Base-by-base conservation (phyloP, 108 stramenopile genomes). In the Chaetoceros muelleri region DNA sequence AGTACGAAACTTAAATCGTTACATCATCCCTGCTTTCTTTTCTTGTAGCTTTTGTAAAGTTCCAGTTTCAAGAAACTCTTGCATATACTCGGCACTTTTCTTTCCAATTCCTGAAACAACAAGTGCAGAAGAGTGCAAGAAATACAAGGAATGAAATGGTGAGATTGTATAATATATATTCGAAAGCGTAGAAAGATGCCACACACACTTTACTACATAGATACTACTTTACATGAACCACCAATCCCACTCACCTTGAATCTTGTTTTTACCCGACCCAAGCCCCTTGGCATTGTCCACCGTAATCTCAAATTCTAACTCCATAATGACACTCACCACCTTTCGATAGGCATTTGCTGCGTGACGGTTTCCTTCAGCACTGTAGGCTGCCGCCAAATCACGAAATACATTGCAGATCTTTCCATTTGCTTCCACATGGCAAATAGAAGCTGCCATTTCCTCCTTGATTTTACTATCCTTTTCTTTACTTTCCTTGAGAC, bases 41-140 rank as follows among this genome's bases (percentile, higher is more conserved):
- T 86, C 85, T 48, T 84, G 81, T 5, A 90, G 69, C 52, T 90
- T 90, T 47, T 67, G 69, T 17, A 86, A 81, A 2, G 70, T 84
- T 5, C 89, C 89, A 16, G 81, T 86, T 8, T 60, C 46, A 17
- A 71, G 23, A 56, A 79, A 84, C 57, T 90, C 89, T 46, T 70
- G 54, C 40, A 90, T 86, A 40, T 82, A 80, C 46, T 82, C 80
- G 16, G 83, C 84, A 30, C 70, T 65, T 1, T 62, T 52, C 47
- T 81, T 82, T 25, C 89, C 89, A 52, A 90, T 84, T n/a, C n/a
- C n/a, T n/a, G n/a, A n/a, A n/a, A n/a, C n/a, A n/a, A n/a, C n/a
- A n/a, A n/a, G n/a, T 3, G 54, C 61, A 28, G 54, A 52, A 40
- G 30, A 21, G 1, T 27, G 20, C 20, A 48, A 7, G 28, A 47